Conservation (phyloP, 176 grass and related monocot genomes). For the Rhipidocladum racemiflorum region DNA sequence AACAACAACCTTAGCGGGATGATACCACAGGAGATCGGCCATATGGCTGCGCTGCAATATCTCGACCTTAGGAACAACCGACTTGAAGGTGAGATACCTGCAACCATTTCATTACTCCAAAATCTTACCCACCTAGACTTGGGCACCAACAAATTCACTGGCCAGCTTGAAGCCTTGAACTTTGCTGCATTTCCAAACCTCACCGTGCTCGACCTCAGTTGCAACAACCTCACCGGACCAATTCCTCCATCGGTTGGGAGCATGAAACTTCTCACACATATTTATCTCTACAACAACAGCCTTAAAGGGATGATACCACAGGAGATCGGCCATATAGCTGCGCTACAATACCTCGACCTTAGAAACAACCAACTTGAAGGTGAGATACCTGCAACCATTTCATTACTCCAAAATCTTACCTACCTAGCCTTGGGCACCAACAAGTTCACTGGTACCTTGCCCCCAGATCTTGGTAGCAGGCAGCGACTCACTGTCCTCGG, state of each 20-base stretch:
- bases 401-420: neutral
- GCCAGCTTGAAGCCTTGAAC: too few species aligned
- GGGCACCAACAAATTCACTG: constrained; percentile 17
- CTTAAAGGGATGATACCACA: neutral
- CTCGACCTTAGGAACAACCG: constrained; percentile 29
- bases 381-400: constrained; percentile 7
- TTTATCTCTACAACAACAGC: neutral
- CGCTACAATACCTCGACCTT: neutral
- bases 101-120: constrained; percentile 6
- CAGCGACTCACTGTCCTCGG: neutral
- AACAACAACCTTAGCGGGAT: neutral
- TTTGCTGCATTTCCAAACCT: too few species aligned
- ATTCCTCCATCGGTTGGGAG: too few species aligned
- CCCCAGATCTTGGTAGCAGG: neutral
- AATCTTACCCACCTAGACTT: neutral
- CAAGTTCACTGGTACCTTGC: constrained; percentile 13
- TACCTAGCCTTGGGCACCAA: neutral
- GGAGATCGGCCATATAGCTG: constrained; percentile 29
- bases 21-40: constrained; percentile 26
- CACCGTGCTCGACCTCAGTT: too few species aligned
- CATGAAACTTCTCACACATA: too few species aligned
- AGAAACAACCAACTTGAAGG: constrained; percentile 29
- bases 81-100: constrained; percentile 14
- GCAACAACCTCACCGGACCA: too few species aligned
- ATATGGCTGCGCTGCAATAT: neutral